Conservation (phyloP, 2,329 filamentous ascomycete species). For the Fusarium temperatum region DNA sequence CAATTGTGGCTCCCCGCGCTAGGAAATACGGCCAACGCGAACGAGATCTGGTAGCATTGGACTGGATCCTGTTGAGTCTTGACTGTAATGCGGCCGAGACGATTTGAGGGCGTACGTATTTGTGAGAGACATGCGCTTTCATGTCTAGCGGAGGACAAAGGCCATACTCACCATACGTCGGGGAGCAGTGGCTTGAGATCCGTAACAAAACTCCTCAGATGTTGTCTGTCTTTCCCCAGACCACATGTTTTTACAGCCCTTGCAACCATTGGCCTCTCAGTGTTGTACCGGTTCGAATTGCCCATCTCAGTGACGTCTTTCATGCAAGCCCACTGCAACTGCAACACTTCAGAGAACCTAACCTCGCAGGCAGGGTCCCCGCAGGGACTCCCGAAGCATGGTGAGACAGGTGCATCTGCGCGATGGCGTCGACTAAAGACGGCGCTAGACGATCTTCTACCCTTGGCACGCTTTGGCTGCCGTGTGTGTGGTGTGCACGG, state of each 20-base stretch:
- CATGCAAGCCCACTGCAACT: slow-evolving; percentile 27
- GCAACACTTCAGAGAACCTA: slow-evolving; percentile 32
- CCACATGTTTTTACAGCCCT: slow-evolving; percentile 3
- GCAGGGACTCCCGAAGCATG: slow-evolving; percentile 41
- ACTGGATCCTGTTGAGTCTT: not conserved
- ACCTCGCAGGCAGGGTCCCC: slow-evolving; percentile 23
- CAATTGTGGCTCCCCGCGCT: slow-evolving; percentile 30
- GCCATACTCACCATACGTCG: slow-evolving; percentile 8
- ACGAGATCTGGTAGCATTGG: slow-evolving; percentile 15
- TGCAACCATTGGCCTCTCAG: slow-evolving; percentile 11
- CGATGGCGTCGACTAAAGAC: slow-evolving; percentile 36
- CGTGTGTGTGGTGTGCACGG: slow-evolving; percentile 33
- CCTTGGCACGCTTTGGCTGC: slow-evolving; percentile 30
- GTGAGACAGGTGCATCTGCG: slow-evolving; percentile 40
- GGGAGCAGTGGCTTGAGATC: slow-evolving; percentile 14
- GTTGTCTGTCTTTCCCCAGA: slow-evolving; percentile 6
- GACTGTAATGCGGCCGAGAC: slow-evolving; percentile 23
- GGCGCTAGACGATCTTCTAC: slow-evolving; percentile 36
- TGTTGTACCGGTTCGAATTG: slow-evolving; percentile 32
- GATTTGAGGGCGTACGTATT: not conserved
- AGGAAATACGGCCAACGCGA: slow-evolving; percentile 29
- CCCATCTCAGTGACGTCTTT: slow-evolving; percentile 42
- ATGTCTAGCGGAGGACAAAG: slow-evolving; percentile 26
- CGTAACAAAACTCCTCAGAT: slow-evolving; percentile 13
- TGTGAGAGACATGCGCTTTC: not conserved